phyloP scores from a whole-genome alignment of 2,329 filamentous ascomycete genomes.

The Colletotrichum incanum region DNA sequence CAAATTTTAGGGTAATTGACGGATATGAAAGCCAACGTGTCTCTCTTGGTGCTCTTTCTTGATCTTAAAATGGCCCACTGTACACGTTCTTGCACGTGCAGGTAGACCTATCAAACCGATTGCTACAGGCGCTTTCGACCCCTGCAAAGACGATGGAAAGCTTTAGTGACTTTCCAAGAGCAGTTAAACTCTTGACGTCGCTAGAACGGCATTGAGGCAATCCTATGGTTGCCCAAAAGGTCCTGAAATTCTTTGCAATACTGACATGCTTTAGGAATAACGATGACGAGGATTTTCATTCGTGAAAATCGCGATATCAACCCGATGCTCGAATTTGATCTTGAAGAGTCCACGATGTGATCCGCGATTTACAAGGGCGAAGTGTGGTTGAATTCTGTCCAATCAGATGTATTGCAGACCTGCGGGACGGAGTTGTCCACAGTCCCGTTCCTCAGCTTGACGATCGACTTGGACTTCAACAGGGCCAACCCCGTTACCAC shows the following conservation, averaged over 20 bases:
- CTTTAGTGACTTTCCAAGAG: too few species aligned
- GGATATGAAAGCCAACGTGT: too few species aligned
- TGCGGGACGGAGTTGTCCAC: slow-evolving; percentile 34
- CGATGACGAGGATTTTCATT: background rate
- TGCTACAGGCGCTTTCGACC: too few species aligned
- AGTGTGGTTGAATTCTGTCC: slow-evolving; percentile 2
- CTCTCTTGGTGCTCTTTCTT: too few species aligned
- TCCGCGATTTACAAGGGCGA: background rate
- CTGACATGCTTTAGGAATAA: background rate
- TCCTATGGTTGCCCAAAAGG: too few species aligned
- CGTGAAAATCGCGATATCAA: background rate
- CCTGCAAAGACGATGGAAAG: too few species aligned
- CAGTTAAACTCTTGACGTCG: too few species aligned
- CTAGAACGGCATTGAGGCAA: too few species aligned
- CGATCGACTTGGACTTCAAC: background rate
- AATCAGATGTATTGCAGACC: slow-evolving; percentile 6
- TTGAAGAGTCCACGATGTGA: background rate
- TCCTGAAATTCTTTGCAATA: background rate
- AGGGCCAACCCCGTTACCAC: background rate
- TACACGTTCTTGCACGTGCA: too few species aligned
- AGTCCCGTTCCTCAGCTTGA: slow-evolving; percentile 20
- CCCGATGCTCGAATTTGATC: background rate
- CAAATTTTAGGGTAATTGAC: too few species aligned
- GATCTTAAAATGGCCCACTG: too few species aligned
- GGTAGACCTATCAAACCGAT: too few species aligned